A percentile compares a stretch with the other conserved stretches of the same genome.
Conservation (phyloP, 2,329 filamentous ascomycete genomes). For the Helotiales sp. region DNA sequence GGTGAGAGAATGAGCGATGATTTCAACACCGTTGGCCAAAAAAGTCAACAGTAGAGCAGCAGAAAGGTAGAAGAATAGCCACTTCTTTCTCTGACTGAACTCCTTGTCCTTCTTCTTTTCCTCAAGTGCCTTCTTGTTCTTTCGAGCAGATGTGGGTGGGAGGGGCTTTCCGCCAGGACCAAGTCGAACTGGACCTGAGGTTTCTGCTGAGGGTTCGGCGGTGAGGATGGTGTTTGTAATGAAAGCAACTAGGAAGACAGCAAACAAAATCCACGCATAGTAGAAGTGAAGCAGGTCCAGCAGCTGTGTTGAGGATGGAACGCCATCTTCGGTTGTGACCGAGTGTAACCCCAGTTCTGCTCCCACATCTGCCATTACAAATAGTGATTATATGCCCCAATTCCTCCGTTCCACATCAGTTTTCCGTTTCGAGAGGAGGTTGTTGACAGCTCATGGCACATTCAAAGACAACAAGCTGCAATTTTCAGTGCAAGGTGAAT, state of each 20-base stretch:
- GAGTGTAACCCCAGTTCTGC: constrained; percentile 34
- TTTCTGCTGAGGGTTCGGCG: constrained; percentile 46
- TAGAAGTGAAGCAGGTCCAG: constrained; percentile 46
- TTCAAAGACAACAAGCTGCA: constrained; percentile 32
- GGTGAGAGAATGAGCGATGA: constrained; percentile 75
- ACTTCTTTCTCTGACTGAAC: constrained; percentile 70
- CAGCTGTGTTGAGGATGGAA: constrained; percentile 21
- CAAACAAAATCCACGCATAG: constrained; percentile 67
- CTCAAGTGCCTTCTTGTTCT: constrained; percentile 51
- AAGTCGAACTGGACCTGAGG: constrained; percentile 51
- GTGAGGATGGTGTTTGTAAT: constrained; percentile 63
- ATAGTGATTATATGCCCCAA: constrained; percentile 29
- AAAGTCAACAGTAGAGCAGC: constrained; percentile 75
- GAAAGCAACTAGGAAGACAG: constrained; percentile 68
- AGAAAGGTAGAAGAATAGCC: constrained; percentile 77
- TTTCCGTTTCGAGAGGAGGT: constrained; percentile 32
- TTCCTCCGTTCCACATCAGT: constrained; percentile 41
- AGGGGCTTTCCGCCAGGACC: constrained; percentile 91
- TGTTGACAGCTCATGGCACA: constrained; percentile 40
- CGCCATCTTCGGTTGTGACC: constrained; percentile 19
- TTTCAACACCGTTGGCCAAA: constrained; percentile 72
- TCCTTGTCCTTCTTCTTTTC: constrained; percentile 49
- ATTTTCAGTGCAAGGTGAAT: constrained; percentile 22
- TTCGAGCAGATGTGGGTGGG: constrained; percentile 53
- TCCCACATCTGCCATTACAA: constrained; percentile 41